Conservation (phyloP, 2,329 filamentous ascomycete species). For the Myotisia sp. region DNA sequence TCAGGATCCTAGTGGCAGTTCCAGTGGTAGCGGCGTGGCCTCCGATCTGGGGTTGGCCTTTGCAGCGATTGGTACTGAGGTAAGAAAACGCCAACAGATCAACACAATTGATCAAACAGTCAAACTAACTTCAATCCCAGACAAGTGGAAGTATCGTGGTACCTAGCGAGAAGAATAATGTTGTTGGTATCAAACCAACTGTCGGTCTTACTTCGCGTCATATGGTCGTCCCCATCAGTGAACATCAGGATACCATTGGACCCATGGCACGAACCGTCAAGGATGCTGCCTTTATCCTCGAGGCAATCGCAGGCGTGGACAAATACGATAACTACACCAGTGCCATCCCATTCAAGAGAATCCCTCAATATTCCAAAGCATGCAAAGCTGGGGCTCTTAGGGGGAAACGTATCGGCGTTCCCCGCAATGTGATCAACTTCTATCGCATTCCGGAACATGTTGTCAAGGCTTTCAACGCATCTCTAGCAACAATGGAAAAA, state of each 20-base stretch:
- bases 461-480: constrained; percentile 41
- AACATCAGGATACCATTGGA: constrained; percentile 42
- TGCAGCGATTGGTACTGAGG: constrained; percentile 47
- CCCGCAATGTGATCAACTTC: constrained; percentile 40
- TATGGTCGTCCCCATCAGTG: constrained; percentile 51
- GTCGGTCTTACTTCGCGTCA: constrained; percentile 46
- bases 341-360: constrained; percentile 39
- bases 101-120: not conserved
- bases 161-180: constrained; percentile 41
- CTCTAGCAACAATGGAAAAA: constrained; percentile 37
- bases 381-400: constrained; percentile 39
- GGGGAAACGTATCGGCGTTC: constrained; percentile 50
- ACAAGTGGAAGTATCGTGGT: constrained; percentile 51
- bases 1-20: constrained; percentile 49
- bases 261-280: constrained; percentile 46
- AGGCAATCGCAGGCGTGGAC: constrained; percentile 45
- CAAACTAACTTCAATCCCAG: constrained; percentile 9
- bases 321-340: constrained; percentile 43
- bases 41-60: constrained; percentile 45
- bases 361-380: constrained; percentile 48
- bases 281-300: constrained; percentile 43
- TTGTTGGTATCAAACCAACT: constrained; percentile 55
- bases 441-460: constrained; percentile 16
- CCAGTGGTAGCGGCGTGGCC: constrained; percentile 47
- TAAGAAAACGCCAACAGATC: constrained; percentile 8